Conservation (phyloP, 108 stramenopile species). For the Cyclotella choctawhatcheeana region DNA sequence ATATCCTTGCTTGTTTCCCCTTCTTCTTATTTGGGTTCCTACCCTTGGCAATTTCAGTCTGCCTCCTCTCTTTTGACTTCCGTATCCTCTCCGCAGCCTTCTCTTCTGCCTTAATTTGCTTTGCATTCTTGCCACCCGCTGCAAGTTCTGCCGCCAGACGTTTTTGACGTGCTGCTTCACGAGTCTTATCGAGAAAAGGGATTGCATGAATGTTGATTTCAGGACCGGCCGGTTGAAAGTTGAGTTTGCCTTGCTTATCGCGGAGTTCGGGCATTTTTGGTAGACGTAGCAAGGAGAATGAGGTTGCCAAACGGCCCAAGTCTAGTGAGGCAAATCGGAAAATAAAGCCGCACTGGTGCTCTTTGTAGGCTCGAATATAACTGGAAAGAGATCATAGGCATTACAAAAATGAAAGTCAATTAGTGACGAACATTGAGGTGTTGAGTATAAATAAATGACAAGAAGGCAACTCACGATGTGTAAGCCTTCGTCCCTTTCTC, state of each 20-base stretch:
- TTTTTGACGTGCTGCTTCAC: slow-evolving; percentile 92
- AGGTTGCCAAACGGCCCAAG: slow-evolving; percentile 85
- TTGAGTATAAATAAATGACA: no score
- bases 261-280: slow-evolving; percentile 98
- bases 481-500: slow-evolving; percentile 97
- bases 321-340: slow-evolving; percentile 93
- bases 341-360: slow-evolving; percentile 91
- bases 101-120: slow-evolving; percentile 91
- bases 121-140: slow-evolving; percentile 90
- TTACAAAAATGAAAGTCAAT: no score
- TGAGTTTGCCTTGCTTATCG: slow-evolving; percentile 58
- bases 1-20: slow-evolving; percentile 82
- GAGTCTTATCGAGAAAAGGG: slow-evolving; percentile 86
- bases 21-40: slow-evolving; percentile 92
- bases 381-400: no score
- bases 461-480: slow-evolving; percentile 73
- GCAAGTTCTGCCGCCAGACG: slow-evolving; percentile 84
- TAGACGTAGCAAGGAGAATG: slow-evolving; percentile 91
- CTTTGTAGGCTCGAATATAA: slow-evolving; percentile 95
- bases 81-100: slow-evolving; percentile 69
- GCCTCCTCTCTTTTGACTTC: slow-evolving; percentile 62
- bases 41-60: slow-evolving; percentile 77
- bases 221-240: slow-evolving; percentile 77
- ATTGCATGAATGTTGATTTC: slow-evolving; percentile 86
- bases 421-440: no score